phyloP scores from a whole-genome alignment of 1,139 yeast genomes.

The Taphrina wiesneri region DNA sequence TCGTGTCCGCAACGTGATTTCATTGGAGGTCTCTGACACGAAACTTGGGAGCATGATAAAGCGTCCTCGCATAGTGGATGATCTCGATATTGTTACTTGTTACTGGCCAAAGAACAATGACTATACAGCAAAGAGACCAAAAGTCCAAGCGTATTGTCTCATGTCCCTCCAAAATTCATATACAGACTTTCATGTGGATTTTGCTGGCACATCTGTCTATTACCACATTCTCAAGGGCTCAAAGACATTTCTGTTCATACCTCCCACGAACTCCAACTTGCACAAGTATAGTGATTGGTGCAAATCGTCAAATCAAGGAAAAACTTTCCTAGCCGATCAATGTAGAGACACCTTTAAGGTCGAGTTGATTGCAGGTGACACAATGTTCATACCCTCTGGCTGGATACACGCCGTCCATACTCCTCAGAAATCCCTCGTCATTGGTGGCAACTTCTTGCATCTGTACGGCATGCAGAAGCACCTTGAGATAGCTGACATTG shows the following conservation, averaged over 20 bases:
- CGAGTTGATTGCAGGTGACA: constrained; percentile 67
- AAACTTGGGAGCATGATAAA: constrained; percentile 54
- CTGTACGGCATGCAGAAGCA: constrained; percentile 63
- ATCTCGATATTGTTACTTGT: constrained; percentile 67
- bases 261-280: constrained; percentile 69
- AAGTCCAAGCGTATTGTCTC: constrained; percentile 60
- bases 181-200: constrained; percentile 89
- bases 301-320: constrained; percentile 60
- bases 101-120: constrained; percentile 56
- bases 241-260: constrained; percentile 73
- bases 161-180: constrained; percentile 82
- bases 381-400: constrained; percentile 82
- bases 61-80: constrained; percentile 67
- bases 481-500: constrained; percentile 61
- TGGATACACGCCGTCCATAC: constrained; percentile 93
- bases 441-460: constrained; percentile 86
- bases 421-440: constrained; percentile 73
- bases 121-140: constrained; percentile 50
- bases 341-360: constrained; percentile 58
- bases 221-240: constrained; percentile 74
- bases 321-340: constrained; percentile 66
- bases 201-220: constrained; percentile 90
- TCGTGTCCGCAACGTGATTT: constrained; percentile 74
- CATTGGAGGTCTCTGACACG: constrained; percentile 70
- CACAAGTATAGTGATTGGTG: constrained; percentile 72